Base-by-base conservation (phyloP, 1,139 yeast species). In the Sugiyamaella japonica region DNA sequence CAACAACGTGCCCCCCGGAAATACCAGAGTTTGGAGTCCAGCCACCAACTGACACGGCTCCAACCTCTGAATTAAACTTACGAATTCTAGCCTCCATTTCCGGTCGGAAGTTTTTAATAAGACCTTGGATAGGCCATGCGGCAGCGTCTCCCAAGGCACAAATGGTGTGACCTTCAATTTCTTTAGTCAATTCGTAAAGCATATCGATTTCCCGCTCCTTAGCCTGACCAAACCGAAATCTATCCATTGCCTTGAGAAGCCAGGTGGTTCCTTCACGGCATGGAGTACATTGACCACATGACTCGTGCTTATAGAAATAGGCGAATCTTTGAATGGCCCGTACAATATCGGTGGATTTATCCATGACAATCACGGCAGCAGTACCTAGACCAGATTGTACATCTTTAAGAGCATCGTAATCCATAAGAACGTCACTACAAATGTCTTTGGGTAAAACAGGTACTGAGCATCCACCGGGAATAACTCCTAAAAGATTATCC, bases 231-330 rank as follows among this genome's bases (percentile, higher is more conserved):
- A 73, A 75, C 57, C 76, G 80, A 71, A 89, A 81, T 69, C 96
- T 81, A 68, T 85, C 87, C 96, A 88, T 88, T 81, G 87, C 84
- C 73, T 82, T 85, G 59, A 80, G 77, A 62, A 88, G 76, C 87
- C 93, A 88, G 32, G 95, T 85, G 48, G 96, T 89, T 59, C 96
- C 96, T 76, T 89, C 96, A 73, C 96, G 84, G 75, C 96, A 89
- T 57, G 96, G 96, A 13, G 96, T 88, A 77, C 96, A 88, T 75
- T 88, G 96, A 59, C 96, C 96, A 75, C 96, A 88, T 9, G 95
- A 86, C 77, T 88, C 96, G 73, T 88, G 96, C 76, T 85, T 86
- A 76, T 87, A 89, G 71, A 88, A 88, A 52, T 85, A 82, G 46
- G 91, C 73, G 66, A 89, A 82, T 72, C 96, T 81, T 73, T 89